Evolutionary conservation across 2,329 filamentous ascomycete species (phyloP).

Genomic region (Fusarium neocosmosporiellum): DNA sequence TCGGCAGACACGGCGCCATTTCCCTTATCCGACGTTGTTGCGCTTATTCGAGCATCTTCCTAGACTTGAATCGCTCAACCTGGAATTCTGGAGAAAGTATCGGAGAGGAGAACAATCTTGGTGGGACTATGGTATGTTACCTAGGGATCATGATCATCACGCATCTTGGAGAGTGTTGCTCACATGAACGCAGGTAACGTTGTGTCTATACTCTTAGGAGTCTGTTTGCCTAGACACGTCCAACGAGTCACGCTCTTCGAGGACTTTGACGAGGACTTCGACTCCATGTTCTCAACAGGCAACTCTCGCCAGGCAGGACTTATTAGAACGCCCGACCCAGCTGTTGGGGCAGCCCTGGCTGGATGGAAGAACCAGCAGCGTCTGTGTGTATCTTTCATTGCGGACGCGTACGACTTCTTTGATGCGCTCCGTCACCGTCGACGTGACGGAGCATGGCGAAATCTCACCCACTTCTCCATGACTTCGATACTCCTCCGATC

Average conservation of each 20-base stretch:
- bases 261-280: background rate
- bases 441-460: slow-evolving; percentile 44
- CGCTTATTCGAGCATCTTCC: background rate
- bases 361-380: slow-evolving; percentile 27
- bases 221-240: background rate
- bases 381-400: slow-evolving; percentile 48
- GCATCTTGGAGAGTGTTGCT: too few species aligned
- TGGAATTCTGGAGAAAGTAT: slow-evolving; percentile 3
- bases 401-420: slow-evolving; percentile 49
- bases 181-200: too few species aligned
- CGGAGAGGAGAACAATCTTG: too few species aligned
- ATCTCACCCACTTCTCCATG: slow-evolving; percentile 46
- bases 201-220: too few species aligned
- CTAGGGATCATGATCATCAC: too few species aligned
- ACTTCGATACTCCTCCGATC: slow-evolving; percentile 48
- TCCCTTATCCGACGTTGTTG: too few species aligned
- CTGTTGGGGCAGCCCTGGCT: background rate
- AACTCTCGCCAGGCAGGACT: too few species aligned
- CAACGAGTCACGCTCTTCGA: background rate
- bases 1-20: slow-evolving; percentile 44
- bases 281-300: too few species aligned
- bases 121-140: too few species aligned
- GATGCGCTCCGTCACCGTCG: slow-evolving; percentile 7
- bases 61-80: background rate
- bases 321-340: slow-evolving; percentile 38